Percentiles rank a stretch among this genome's conserved stretches.
Conservation (phyloP, 768 basidiomycete species). For the Pleurotus ostreatus region DNA sequence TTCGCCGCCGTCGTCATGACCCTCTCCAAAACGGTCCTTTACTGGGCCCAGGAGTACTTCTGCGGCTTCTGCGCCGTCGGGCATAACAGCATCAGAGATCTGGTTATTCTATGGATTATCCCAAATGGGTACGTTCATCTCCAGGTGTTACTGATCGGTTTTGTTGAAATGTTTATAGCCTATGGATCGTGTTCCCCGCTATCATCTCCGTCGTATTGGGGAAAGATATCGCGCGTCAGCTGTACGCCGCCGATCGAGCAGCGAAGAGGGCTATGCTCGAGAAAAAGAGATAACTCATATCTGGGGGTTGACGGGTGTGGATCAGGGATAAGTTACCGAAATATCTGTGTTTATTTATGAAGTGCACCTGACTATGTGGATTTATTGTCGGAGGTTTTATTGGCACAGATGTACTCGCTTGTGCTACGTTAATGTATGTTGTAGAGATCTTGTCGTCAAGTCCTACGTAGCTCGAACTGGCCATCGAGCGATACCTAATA, state of each 20-base stretch:
- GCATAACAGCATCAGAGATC: slow-evolving; percentile 55
- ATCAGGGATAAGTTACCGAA: too few species aligned
- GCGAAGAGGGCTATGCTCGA: slow-evolving; percentile 15
- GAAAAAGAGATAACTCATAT: slow-evolving; percentile 2
- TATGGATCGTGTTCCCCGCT: slow-evolving; percentile 76
- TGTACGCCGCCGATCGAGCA: slow-evolving; percentile 25
- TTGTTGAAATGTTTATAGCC: slow-evolving; percentile 27
- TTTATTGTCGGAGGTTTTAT: too few species aligned
- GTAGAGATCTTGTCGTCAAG: too few species aligned
- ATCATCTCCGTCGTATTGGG: slow-evolving; percentile 59
- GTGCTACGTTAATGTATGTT: too few species aligned
- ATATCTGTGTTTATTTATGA: too few species aligned
- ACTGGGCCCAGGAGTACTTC: slow-evolving; percentile 76
- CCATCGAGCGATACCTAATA: too few species aligned
- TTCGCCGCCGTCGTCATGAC: slow-evolving; percentile 76
- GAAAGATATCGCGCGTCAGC: slow-evolving; percentile 49
- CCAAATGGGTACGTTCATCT: slow-evolving; percentile 65
- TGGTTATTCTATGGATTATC: slow-evolving; percentile 64
- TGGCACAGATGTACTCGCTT: too few species aligned
- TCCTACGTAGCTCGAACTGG: too few species aligned
- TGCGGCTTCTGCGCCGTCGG: slow-evolving; percentile 71
- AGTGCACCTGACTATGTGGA: too few species aligned
- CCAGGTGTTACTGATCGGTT: background rate
- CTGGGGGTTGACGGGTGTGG: too few species aligned
- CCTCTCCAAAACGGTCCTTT: slow-evolving; percentile 80